A percentile compares a stretch with the other conserved stretches of the same genome.
These are phyloP conservation scores for Margaritispora aquatica DNA, from an alignment of 495 filamentous ascomycete genomes.

Conservation along the genomic window DNA sequence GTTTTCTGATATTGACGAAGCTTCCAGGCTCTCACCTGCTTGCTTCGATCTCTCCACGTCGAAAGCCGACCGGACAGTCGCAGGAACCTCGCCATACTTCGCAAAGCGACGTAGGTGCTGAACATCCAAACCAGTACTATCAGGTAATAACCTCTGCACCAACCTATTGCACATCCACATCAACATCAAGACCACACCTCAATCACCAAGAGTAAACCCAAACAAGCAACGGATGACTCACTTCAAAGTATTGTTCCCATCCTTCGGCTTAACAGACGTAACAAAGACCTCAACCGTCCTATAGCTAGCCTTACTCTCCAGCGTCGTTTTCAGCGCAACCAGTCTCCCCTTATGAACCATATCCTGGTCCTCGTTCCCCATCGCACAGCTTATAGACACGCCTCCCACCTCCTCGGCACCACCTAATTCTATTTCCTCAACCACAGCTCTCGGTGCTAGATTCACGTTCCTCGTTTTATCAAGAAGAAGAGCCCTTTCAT, in stretches of 20 bases:
- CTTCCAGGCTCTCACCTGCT: too few species aligned
- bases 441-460: too few species aligned
- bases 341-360: too few species aligned
- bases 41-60: neutral
- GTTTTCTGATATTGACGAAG: neutral
- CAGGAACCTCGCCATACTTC: slow-evolving; percentile 63
- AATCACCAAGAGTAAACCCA: neutral
- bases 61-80: slow-evolving; percentile 20
- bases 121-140: slow-evolving; percentile 53
- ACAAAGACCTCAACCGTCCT: slow-evolving; percentile 42
- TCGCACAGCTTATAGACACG: too few species aligned
- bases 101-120: slow-evolving; percentile 79
- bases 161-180: slow-evolving; percentile 32
- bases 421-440: too few species aligned
- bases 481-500: too few species aligned
- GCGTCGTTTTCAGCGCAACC: slow-evolving; percentile 48
- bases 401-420: too few species aligned
- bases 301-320: slow-evolving; percentile 44
- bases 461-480: too few species aligned
- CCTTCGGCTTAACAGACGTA: slow-evolving; percentile 45
- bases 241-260: slow-evolving; percentile 44
- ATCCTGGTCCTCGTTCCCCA: too few species aligned
- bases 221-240: slow-evolving; percentile 28
- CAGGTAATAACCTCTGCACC: slow-evolving; percentile 43
- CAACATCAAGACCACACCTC: too few species aligned